phyloP scores from a whole-genome alignment of 106 monocot species.

The Dioscorea alata region DNA sequence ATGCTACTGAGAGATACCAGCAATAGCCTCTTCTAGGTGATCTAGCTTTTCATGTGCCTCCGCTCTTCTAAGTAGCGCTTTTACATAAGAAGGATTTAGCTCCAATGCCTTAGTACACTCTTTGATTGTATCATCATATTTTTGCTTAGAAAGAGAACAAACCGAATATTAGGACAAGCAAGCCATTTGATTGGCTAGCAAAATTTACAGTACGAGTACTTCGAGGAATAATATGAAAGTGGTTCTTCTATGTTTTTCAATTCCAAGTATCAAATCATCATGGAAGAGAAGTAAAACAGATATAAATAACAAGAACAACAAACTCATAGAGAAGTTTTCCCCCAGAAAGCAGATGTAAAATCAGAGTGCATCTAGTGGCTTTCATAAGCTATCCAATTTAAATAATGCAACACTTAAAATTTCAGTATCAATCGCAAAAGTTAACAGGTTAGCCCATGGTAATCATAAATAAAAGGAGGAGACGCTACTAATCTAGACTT shows the following conservation, averaged over 20 bases:
- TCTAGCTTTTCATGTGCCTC: constrained; percentile 93
- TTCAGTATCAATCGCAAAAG: too few relatives aligned
- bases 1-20: constrained; percentile 23
- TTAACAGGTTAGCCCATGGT: too few relatives aligned
- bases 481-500: too few relatives aligned
- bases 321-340: too few relatives aligned
- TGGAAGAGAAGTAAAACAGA: background rate
- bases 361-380: too few relatives aligned
- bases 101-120: constrained; percentile 84
- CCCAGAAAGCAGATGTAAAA: too few relatives aligned
- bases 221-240: background rate
- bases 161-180: background rate
- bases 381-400: too few relatives aligned
- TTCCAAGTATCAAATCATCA: background rate
- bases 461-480: too few relatives aligned
- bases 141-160: constrained; percentile 33
- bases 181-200: background rate
- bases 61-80: constrained; percentile 76
- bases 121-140: constrained; percentile 60
- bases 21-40: constrained; percentile 85
- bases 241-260: background rate
- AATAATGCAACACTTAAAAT: too few relatives aligned
- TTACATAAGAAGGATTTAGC: constrained; percentile 69
- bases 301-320: background rate
- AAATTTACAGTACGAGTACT: background rate